Evolutionary conservation across 208 protist genomes (phyloP), one percentile per base, ranked within the genome.

Genomic region (Trypanosoma caninum): DNA sequence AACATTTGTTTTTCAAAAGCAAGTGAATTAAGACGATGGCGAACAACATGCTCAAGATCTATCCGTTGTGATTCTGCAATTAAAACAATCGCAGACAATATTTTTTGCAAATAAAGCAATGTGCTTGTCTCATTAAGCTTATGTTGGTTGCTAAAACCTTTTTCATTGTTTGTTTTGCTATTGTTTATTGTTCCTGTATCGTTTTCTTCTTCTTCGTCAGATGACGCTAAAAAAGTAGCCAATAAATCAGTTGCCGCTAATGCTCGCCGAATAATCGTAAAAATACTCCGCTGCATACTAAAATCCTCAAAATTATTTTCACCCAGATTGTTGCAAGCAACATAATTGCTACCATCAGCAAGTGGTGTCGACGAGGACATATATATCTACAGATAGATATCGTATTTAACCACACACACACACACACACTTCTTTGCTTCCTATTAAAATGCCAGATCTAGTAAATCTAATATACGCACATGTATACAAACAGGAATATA

Each of bases 11-110:
- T 16, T 7, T 74, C 40, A 25, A 74, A 52, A n/a, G 20, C 35
- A 14, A 67, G 42, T 5, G 50, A 56, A 22, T 59, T 59, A 60
- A 74, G 46, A 30, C 59, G 41, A 31, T 27, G 23, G 3, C 46
- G 68, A 1, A 74, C 53, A 7, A 46, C 59, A 40, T 33, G 18
- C 31, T 74, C 56, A 37, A 74, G 59, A 46, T 66, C 50, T 38
- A 74, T 62, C 3, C 37, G n/a, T 34, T 74, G 55, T 2, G 59
- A 58, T 10, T 64, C 56, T 20, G 68, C 68, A 3, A 74, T 25
- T 16, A 31, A 54, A 14, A 64, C 34, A 33, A 74, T 33, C 3
- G 59, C 51, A 0, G 45, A 11, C 20, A 74, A 31, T 35, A 74
- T 67, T 7, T 47, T 38, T 45, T 66, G 60, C n/a, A 74, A 38